Percentiles rank a stretch among this genome's conserved stretches.
Evolutionary conservation across 306 rosid genomes (phyloP).

Genomic region (Sechiopsis laciniata): DNA sequence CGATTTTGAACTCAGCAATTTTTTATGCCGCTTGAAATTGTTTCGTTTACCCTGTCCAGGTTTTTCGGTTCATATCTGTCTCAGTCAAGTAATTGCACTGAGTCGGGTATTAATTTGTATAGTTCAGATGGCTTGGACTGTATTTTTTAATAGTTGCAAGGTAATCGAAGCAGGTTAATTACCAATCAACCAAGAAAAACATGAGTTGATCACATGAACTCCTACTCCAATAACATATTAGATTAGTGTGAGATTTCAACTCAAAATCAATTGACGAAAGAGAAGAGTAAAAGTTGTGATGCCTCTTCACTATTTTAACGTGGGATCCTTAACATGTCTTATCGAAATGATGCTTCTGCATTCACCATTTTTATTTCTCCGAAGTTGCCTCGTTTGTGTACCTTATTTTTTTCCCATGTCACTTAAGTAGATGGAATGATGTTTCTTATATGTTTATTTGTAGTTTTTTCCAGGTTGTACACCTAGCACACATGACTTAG

Average conservation of each 20-base stretch:
- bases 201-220: too few species aligned
- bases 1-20: not conserved
- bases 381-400: not conserved
- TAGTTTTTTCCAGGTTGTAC: not conserved
- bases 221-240: too few species aligned
- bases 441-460: not conserved
- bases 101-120: not conserved
- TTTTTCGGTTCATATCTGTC: too few species aligned
- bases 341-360: too few species aligned
- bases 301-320: too few species aligned
- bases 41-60: too few species aligned
- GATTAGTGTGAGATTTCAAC: too few species aligned
- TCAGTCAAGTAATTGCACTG: not conserved
- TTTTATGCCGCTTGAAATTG: not conserved
- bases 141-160: not conserved
- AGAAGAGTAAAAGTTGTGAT: too few species aligned
- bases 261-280: too few species aligned
- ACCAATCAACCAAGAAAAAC: too few species aligned
- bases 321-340: too few species aligned
- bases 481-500: not conserved
- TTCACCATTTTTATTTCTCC: not conserved
- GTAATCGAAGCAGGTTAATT: too few species aligned
- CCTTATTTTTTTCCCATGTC: not conserved
- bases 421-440: not conserved
- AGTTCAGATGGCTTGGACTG: not conserved